Percentiles rank a stretch among this genome's conserved stretches.
Evolutionary conservation across 2,329 filamentous ascomycete species (phyloP).

Genomic region (Penicillium decumbens): DNA sequence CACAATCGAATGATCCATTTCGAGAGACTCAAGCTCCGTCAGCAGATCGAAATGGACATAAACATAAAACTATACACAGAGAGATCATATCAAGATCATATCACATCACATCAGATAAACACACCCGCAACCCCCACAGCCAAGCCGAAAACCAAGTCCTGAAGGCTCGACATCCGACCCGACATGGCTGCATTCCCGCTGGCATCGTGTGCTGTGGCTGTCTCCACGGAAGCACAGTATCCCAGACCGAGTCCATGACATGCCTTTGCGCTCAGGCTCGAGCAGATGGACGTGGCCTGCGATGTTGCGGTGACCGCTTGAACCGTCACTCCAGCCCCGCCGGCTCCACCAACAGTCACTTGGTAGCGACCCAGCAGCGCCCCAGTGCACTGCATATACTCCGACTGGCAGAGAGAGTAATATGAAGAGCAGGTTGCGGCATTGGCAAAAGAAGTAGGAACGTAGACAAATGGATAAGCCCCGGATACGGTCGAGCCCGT

Average conservation of each 20-base stretch:
- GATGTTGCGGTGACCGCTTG: constrained; percentile 41
- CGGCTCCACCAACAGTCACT: constrained; percentile 48
- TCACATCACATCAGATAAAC: constrained; percentile 38
- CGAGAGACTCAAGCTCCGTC: background rate
- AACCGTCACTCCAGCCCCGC: constrained; percentile 49
- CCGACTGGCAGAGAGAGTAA: constrained; percentile 50
- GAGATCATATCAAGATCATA: constrained; percentile 6
- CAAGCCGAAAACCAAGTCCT: constrained; percentile 42
- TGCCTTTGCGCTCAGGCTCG: constrained; percentile 44
- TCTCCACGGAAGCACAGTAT: constrained; percentile 39
- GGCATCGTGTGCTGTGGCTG: constrained; percentile 28
- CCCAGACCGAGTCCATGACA: constrained; percentile 48
- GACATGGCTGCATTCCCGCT: constrained; percentile 27
- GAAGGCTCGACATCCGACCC: constrained; percentile 36
- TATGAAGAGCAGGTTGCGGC: constrained; percentile 51
- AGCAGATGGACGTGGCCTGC: constrained; percentile 43
- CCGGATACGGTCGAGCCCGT: constrained; percentile 46
- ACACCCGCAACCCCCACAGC: constrained; percentile 46
- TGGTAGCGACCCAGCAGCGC: constrained; percentile 49
- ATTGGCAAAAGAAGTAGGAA: constrained; percentile 52
- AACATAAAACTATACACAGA: background rate
- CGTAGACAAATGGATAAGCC: constrained; percentile 50
- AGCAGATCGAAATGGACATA: background rate
- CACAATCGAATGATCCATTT: background rate
- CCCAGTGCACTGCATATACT: constrained; percentile 43